phyloP scores from a whole-genome alignment of 208 protist species.

The Trypanosoma lewisi region DNA sequence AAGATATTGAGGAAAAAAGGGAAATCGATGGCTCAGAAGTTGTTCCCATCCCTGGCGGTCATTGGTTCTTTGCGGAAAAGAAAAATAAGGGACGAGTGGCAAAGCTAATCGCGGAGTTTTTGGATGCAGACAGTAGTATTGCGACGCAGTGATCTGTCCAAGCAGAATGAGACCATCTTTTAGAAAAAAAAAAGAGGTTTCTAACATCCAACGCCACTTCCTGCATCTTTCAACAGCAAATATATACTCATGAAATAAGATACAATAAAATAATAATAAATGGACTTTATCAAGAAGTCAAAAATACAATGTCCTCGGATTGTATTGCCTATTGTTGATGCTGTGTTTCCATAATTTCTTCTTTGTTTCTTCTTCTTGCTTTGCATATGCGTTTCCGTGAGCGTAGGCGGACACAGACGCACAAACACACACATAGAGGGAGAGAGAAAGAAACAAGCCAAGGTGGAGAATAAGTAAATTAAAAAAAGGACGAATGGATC shows the following conservation, averaged over 20 bases:
- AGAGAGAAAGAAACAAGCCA: too few species aligned
- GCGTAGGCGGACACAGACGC: not conserved
- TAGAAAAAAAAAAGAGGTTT: too few species aligned
- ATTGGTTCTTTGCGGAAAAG: slow-evolving; percentile 80
- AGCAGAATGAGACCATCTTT: not conserved
- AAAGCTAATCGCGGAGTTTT: slow-evolving; percentile 45
- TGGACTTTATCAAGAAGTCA: too few species aligned
- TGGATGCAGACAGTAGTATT: slow-evolving; percentile 11
- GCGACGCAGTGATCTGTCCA: not conserved
- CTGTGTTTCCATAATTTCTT: too few species aligned
- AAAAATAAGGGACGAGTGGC: slow-evolving; percentile 48
- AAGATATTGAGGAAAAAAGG: slow-evolving; percentile 55
- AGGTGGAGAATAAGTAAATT: too few species aligned
- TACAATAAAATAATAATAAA: too few species aligned
- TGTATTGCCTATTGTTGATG: too few species aligned
- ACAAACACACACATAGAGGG: not conserved
- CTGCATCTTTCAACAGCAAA: too few species aligned
- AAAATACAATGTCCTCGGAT: too few species aligned
- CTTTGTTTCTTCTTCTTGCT: too few species aligned
- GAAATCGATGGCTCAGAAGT: slow-evolving; percentile 62
- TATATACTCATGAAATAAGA: too few species aligned
- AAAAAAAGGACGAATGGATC: slow-evolving; percentile 44
- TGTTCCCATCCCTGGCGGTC: slow-evolving; percentile 55
- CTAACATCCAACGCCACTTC: too few species aligned
- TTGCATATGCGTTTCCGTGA: not conserved